Percentiles rank a stretch among this genome's conserved stretches.
Conservation (phyloP, 1,284 basidiomycete genomes). For the Ustilago nuda region DNA sequence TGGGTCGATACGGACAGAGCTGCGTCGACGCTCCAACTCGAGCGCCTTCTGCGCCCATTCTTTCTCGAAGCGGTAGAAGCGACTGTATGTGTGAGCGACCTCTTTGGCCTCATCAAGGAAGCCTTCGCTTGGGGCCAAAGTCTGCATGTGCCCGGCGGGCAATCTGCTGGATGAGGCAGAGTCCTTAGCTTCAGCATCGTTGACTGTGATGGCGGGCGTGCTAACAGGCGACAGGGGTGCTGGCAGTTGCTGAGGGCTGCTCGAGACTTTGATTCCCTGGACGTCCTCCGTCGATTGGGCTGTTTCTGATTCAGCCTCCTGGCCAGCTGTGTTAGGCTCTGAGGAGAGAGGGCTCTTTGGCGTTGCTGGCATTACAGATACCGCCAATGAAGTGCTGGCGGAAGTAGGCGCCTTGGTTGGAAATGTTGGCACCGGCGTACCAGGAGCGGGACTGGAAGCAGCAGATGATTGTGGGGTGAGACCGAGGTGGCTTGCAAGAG, state of each 20-base stretch:
- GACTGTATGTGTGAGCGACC: slow-evolving; percentile 36
- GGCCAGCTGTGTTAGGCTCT: slow-evolving; percentile 23
- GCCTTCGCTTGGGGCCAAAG: slow-evolving; percentile 13
- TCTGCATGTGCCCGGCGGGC: slow-evolving; percentile 13
- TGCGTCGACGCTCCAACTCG: slow-evolving; percentile 46
- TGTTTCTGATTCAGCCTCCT: not conserved
- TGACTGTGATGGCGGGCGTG: slow-evolving; percentile 29
- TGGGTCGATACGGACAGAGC: slow-evolving; percentile 44
- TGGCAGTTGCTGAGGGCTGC: not conserved
- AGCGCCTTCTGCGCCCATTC: slow-evolving; percentile 51
- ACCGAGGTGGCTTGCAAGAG: slow-evolving; percentile 34
- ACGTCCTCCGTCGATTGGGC: not conserved
- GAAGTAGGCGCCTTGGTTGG: slow-evolving; percentile 25
- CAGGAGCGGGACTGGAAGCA: slow-evolving; percentile 27
- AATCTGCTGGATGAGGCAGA: slow-evolving; percentile 5
- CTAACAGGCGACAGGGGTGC: slow-evolving; percentile 13
- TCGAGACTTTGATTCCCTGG: not conserved
- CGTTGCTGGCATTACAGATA: slow-evolving; percentile 24
- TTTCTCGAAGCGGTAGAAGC: slow-evolving; percentile 51
- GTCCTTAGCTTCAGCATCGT: slow-evolving; percentile 5
- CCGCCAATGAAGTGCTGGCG: slow-evolving; percentile 10
- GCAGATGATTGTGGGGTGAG: slow-evolving; percentile 31
- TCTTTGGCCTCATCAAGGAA: slow-evolving; percentile 39
- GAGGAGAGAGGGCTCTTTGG: slow-evolving; percentile 35
- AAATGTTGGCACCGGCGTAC: slow-evolving; percentile 18